Conservation (phyloP, 768 basidiomycete species). For the Saitozyma podzolica region DNA sequence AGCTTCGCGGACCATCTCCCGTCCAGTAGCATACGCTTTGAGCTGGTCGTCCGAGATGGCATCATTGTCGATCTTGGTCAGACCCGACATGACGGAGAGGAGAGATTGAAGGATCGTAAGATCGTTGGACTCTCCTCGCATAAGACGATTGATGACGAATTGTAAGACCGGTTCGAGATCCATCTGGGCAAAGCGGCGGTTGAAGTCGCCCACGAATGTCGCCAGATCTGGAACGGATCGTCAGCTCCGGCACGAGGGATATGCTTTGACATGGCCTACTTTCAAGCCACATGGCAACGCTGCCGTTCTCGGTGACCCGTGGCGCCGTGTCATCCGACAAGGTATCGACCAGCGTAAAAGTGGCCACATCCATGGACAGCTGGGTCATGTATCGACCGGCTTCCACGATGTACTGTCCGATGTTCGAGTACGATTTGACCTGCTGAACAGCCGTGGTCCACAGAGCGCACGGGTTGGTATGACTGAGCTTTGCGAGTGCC, state of each 20-base stretch:
- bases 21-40: conserved; percentile 85
- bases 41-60: conserved; percentile 82
- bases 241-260: conserved; percentile 11
- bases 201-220: conserved; percentile 89
- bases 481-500: conserved; percentile 85
- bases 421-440: conserved; percentile 93
- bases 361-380: conserved; percentile 91
- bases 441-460: conserved; percentile 87
- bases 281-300: conserved; percentile 37
- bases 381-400: conserved; percentile 83
- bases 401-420: conserved; percentile 80
- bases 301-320: conserved; percentile 31
- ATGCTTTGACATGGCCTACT: conserved; percentile 20
- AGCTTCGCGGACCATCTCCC: conserved; percentile 80
- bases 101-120: conserved; percentile 88
- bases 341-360: conserved; percentile 82
- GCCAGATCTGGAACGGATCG: conserved; percentile 69
- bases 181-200: conserved; percentile 71
- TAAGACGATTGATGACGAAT: conserved; percentile 88
- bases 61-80: conserved; percentile 79
- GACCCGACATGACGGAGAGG: conserved; percentile 92
- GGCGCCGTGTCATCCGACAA: conserved; percentile 62
- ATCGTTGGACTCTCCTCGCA: conserved; percentile 69
- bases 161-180: conserved; percentile 80
- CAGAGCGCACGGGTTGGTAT: conserved; percentile 89